A percentile compares a stretch with the other conserved stretches of the same genome.
Conservation (phyloP, 1,284 basidiomycete genomes). For the Wolfiporia cocos region DNA sequence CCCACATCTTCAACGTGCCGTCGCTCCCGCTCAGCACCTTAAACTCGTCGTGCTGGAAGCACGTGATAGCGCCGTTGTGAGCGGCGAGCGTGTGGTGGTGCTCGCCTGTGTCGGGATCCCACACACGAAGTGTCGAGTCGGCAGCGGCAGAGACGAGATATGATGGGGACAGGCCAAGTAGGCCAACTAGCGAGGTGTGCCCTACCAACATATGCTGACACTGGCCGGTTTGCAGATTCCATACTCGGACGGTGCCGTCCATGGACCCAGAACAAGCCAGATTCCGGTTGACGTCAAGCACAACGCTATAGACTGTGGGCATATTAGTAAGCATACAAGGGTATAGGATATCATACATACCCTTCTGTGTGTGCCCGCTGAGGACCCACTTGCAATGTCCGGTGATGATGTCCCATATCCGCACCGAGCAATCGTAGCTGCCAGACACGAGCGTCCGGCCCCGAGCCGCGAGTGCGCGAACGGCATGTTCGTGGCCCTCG, state of each 20-base stretch:
- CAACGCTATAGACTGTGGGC: slow-evolving; percentile 79
- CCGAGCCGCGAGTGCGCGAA: slow-evolving; percentile 86
- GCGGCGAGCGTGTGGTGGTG: slow-evolving; percentile 77
- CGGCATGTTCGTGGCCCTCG: slow-evolving; percentile 86
- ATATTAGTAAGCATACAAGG: too few species aligned
- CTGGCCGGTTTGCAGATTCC: slow-evolving; percentile 79
- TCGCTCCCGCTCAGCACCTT: slow-evolving; percentile 92
- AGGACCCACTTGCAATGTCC: slow-evolving; percentile 80
- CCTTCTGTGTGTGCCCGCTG: slow-evolving; percentile 87
- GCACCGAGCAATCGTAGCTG: slow-evolving; percentile 89
- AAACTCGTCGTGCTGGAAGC: slow-evolving; percentile 96
- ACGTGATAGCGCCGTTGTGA: slow-evolving; percentile 92
- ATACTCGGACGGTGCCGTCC: slow-evolving; percentile 93
- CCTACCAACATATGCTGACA: slow-evolving; percentile 78
- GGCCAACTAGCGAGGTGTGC: slow-evolving; percentile 84
- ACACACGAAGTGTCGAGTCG: slow-evolving; percentile 87
- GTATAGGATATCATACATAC: slow-evolving; percentile 35
- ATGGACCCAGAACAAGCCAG: slow-evolving; percentile 93
- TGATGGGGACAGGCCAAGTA: slow-evolving; percentile 83
- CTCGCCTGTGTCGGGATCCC: slow-evolving; percentile 83
- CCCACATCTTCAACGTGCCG: slow-evolving; percentile 97
- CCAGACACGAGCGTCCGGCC: slow-evolving; percentile 90
- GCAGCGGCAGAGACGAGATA: slow-evolving; percentile 91
- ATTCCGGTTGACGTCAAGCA: slow-evolving; percentile 78
- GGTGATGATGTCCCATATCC: slow-evolving; percentile 93